A percentile compares a stretch with the other conserved stretches of the same genome.
Evolutionary conservation across 345 rosid genomes (phyloP).

Genomic region (Mangifera indica): DNA sequence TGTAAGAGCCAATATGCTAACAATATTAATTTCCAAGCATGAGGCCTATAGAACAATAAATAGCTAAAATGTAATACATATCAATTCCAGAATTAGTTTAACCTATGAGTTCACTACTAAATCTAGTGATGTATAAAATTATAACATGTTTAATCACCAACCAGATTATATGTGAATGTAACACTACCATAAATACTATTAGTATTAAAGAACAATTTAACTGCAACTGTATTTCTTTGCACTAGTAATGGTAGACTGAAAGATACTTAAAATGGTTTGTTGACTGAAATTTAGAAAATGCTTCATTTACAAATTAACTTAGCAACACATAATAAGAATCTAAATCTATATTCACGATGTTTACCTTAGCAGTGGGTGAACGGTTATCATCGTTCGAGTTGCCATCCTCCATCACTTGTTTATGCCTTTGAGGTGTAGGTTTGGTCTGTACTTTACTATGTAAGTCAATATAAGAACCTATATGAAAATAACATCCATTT

Average conservation of each 20-base stretch:
- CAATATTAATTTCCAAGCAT: not conserved
- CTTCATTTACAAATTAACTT: not conserved
- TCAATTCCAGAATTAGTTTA: not conserved
- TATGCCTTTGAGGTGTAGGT: constrained; percentile 18
- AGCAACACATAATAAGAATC: not conserved
- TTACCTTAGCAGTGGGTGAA: constrained; percentile 42
- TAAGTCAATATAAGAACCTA: not conserved
- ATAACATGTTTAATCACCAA: not conserved
- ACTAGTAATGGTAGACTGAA: not conserved
- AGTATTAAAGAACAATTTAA: not conserved
- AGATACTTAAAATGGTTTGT: not conserved
- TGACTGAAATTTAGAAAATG: not conserved
- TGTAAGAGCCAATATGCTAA: not conserved
- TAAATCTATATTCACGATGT: not conserved
- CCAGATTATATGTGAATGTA: not conserved
- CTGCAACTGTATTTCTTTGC: constrained; percentile 1
- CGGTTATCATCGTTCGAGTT: constrained; percentile 28
- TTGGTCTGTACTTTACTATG: not conserved
- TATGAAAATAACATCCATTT: not conserved
- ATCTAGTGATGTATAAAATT: not conserved
- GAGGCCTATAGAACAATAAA: not conserved
- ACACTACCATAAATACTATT: not conserved
- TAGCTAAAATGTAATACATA: not conserved
- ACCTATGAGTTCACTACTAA: not conserved
- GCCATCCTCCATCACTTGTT: constrained; percentile 31